Conservation (phyloP, 371 early-diverging fungal genomes). For the Mucor plumbeus region DNA sequence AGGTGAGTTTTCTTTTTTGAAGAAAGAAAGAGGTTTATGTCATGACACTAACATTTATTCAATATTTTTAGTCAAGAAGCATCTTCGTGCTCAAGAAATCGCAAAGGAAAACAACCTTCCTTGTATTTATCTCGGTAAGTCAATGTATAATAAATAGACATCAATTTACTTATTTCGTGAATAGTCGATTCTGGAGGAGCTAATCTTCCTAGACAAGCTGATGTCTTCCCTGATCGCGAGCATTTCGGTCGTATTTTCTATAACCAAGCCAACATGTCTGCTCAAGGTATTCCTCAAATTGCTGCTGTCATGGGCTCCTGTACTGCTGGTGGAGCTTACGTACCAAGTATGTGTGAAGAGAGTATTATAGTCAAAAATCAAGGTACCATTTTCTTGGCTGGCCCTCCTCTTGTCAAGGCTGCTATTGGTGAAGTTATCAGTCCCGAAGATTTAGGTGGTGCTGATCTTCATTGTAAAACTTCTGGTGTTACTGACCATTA, state of each 20-base stretch:
- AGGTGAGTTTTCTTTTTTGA: slow-evolving; percentile 39
- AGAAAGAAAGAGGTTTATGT: background rate
- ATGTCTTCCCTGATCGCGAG: slow-evolving; percentile 97
- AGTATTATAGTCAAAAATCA: slow-evolving; percentile 95
- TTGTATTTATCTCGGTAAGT: slow-evolving; percentile 89
- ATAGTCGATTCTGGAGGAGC: slow-evolving; percentile 97
- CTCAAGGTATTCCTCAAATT: slow-evolving; percentile 90
- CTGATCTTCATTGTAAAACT: slow-evolving; percentile 94
- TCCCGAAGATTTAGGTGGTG: slow-evolving; percentile 97
- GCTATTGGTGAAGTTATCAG: slow-evolving; percentile 96
- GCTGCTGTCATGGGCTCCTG: slow-evolving; percentile 98
- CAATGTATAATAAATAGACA: background rate
- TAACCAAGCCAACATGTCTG: slow-evolving; percentile 92
- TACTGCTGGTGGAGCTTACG: slow-evolving; percentile 99
- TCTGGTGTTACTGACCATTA: slow-evolving; percentile 97
- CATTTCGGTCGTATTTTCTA: slow-evolving; percentile 98
- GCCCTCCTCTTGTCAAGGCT: slow-evolving; percentile 96
- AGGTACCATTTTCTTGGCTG: slow-evolving; percentile 97
- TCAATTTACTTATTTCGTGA: background rate
- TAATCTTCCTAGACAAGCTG: slow-evolving; percentile 93
- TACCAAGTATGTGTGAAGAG: slow-evolving; percentile 98
- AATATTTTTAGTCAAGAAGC: slow-evolving; percentile 84
- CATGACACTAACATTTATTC: background rate
- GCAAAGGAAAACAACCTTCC: slow-evolving; percentile 94
- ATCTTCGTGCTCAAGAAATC: slow-evolving; percentile 97